Evolutionary conservation across 192 early-diverging fungal species (phyloP).

Genomic region (Coemansia umbellata): DNA sequence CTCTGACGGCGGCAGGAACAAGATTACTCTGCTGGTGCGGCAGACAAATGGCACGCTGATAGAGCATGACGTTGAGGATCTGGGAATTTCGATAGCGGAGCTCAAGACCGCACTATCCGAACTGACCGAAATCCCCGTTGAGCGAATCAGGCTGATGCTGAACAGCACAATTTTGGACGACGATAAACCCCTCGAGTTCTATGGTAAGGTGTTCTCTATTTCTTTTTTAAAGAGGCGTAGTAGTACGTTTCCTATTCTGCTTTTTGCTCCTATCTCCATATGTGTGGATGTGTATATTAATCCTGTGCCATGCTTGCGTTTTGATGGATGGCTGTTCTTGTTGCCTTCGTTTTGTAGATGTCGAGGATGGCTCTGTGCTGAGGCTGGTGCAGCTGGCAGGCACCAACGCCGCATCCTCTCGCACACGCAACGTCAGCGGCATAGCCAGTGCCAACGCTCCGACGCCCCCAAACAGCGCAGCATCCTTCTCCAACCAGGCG

Average conservation of each 20-base stretch:
- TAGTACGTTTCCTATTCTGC: neutral
- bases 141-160: conserved; percentile 34
- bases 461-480: conserved; percentile 1
- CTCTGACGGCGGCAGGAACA: conserved; percentile 6
- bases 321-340: neutral
- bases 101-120: conserved; percentile 28
- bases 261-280: neutral
- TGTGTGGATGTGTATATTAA: too few relatives aligned
- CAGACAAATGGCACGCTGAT: conserved; percentile 32
- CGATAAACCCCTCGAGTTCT: conserved; percentile 29
- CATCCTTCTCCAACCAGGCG: conserved; percentile 12
- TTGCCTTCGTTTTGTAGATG: conserved; percentile 8
- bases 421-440: conserved; percentile 21
- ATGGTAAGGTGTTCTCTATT: conserved; percentile 11
- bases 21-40: conserved; percentile 19
- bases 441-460: conserved; percentile 15
- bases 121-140: conserved; percentile 26
- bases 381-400: conserved; percentile 36
- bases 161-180: conserved; percentile 36
- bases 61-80: conserved; percentile 9
- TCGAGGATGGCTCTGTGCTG: conserved; percentile 15
- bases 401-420: neutral
- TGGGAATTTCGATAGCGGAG: conserved; percentile 10
- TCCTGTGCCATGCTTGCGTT: neutral
- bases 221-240: neutral